These are phyloP conservation scores for Naganishia vaughanmartiniae DNA, from an alignment of 768 basidiomycete species.

Conservation along the genomic window DNA sequence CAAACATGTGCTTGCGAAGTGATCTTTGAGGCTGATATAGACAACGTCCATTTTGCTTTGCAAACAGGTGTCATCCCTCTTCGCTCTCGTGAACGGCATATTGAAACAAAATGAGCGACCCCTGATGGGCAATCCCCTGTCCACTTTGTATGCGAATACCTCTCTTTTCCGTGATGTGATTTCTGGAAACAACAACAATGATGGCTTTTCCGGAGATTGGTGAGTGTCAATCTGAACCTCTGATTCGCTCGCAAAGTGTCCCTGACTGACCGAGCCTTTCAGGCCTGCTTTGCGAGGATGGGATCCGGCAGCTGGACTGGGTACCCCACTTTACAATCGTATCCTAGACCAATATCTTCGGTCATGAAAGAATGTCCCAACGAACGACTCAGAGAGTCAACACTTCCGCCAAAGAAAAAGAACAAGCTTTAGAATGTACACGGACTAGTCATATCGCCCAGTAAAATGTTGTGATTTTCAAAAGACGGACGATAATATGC, in stretches of 20 bases:
- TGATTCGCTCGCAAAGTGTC: background rate
- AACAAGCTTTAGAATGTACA: too few relatives aligned
- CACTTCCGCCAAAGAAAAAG: background rate
- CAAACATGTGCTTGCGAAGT: background rate
- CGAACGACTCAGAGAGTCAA: background rate
- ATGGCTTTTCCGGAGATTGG: conserved; percentile 19
- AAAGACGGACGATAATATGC: background rate
- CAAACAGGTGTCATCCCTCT: background rate
- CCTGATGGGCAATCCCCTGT: background rate
- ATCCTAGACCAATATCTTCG: conserved; percentile 3
- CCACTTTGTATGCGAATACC: conserved; percentile 13
- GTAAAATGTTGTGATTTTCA: too few relatives aligned
- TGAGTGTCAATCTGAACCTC: background rate
- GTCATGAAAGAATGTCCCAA: background rate
- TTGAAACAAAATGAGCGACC: conserved; percentile 6
- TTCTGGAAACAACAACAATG: conserved; percentile 13
- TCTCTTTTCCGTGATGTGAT: conserved; percentile 7
- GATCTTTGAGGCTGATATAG: too few relatives aligned
- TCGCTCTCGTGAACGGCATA: conserved; percentile 7
- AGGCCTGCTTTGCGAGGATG: conserved; percentile 8
- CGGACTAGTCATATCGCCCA: too few relatives aligned
- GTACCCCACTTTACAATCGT: conserved; percentile 19
- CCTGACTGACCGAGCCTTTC: background rate
- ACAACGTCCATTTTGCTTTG: too few relatives aligned
- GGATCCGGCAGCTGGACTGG: conserved; percentile 18